Evolutionary conservation across 805 yeast species (phyloP).

Genomic region (Pichia heedii): DNA sequence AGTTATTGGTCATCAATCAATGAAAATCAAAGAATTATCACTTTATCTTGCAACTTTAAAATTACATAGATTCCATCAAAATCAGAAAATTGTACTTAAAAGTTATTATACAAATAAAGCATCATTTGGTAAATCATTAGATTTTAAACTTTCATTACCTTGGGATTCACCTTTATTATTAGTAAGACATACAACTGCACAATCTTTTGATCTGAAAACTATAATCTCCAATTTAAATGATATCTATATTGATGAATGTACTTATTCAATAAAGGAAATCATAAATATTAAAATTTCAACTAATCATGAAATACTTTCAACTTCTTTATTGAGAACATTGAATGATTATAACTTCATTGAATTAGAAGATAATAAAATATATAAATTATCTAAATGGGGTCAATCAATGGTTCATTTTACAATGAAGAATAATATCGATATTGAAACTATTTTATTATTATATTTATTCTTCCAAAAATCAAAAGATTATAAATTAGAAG

Average conservation of each 20-base stretch:
- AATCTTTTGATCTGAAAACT: slow-evolving; percentile 26
- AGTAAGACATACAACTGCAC: slow-evolving; percentile 24
- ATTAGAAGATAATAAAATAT: slow-evolving; percentile 21
- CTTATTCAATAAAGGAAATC: slow-evolving; percentile 6
- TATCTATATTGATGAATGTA: slow-evolving; percentile 19
- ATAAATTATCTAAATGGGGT: slow-evolving; percentile 45
- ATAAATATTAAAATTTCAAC: slow-evolving; percentile 27
- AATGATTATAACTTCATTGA: slow-evolving; percentile 42
- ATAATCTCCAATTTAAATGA: slow-evolving; percentile 25
- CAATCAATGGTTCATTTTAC: slow-evolving; percentile 26
- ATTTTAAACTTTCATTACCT: not conserved
- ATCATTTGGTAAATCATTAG: slow-evolving; percentile 11
- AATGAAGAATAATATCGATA: slow-evolving; percentile 1
- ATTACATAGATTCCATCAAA: slow-evolving; percentile 79
- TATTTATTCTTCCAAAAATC: slow-evolving; percentile 34
- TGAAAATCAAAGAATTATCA: slow-evolving; percentile 49
- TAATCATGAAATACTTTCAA: slow-evolving; percentile 47
- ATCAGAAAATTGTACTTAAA: slow-evolving; percentile 49
- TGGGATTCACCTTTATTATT: slow-evolving; percentile 10
- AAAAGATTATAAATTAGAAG: slow-evolving; percentile 32
- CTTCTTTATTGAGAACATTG: slow-evolving; percentile 46
- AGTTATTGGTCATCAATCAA: slow-evolving; percentile 35
- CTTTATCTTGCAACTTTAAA: slow-evolving; percentile 61
- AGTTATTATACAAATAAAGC: slow-evolving; percentile 18
- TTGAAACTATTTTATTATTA: slow-evolving; percentile 28